Evolutionary conservation across 2,329 filamentous ascomycete species (phyloP), one percentile per base, ranked within the genome.

Genomic region (Botrytis fragariae): DNA sequence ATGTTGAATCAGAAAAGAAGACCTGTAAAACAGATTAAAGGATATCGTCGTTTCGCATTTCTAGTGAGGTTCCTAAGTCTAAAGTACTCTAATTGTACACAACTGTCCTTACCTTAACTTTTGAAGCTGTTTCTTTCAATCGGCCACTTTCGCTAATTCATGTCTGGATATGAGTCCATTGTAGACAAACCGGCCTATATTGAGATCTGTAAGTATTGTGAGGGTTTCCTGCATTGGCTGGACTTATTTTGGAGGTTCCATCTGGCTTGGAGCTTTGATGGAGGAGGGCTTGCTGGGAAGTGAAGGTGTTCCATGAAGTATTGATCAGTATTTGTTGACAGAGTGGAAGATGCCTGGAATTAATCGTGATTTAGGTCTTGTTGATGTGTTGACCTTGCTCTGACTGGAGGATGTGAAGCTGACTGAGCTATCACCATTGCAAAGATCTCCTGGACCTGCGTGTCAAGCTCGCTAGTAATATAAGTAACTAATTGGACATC

Each of bases 211-310:
- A 9, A 20, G 25, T 9, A 44, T 44, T 32, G 4, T 29, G n/a
- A 32, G n/a, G 25, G 5, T 4, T 4, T n/a, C 12, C 6, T 1
- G 10, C n/a, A 14, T n/a, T 51, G 25, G 10, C 1, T 4, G 12
- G 12, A n/a, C 4, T 51, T 51, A n/a, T n/a, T 16, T n/a, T 51
- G 4, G 5, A n/a, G 25, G 25, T 14, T n/a, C 48, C 48, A 3
- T n/a, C 25, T n/a, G 10, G 25, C 48, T 54, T 14, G 39, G 20
- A 44, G 3, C 16, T 29, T 44, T 39, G n/a, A 10, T 44, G 16
- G 39, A 10, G n/a, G 16, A 32, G 20, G 18, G n/a, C n/a, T 44
- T 44, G 61, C 10, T 44, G 25, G 61, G 39, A 6, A 5, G 10
- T 39, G 2, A 44, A 18, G 61, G 4, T 20, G 39, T 20, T 45